A percentile compares a stretch with the other conserved stretches of the same genome.
Evolutionary conservation across 106 monocot species (phyloP).

Genomic region (Dactylorhiza incarnata): DNA sequence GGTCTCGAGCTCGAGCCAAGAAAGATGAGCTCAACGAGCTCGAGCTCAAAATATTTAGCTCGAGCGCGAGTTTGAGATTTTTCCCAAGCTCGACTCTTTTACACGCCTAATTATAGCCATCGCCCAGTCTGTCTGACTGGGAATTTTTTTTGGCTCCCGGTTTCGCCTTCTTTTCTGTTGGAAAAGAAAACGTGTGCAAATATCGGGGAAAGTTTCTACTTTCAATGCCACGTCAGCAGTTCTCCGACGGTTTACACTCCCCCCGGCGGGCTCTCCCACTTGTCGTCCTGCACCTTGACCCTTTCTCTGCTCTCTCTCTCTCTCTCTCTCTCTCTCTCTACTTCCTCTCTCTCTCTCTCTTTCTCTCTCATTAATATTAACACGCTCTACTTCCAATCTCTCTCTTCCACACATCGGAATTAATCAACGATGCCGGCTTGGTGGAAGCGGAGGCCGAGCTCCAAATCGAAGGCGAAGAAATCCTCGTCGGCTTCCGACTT

Average conservation of each 20-base stretch:
- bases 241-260: background rate
- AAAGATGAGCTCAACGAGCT: too few species aligned
- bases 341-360: conserved; percentile 10
- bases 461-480: conserved; percentile 16
- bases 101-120: too few species aligned
- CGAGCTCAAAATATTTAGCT: too few species aligned
- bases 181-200: background rate
- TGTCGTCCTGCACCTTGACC: background rate
- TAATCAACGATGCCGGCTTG: conserved; percentile 45
- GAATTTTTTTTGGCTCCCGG: background rate
- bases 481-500: background rate
- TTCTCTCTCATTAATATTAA: too few species aligned
- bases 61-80: too few species aligned
- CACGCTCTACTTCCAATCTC: too few species aligned
- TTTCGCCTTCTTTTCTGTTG: background rate
- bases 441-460: conserved; percentile 52
- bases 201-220: background rate
- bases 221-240: background rate
- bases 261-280: background rate
- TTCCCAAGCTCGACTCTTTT: too few species aligned
- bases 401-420: background rate
- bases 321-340: background rate
- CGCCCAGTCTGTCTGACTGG: too few species aligned
- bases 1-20: too few species aligned
- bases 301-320: background rate